Evolutionary conservation across 305 asterid genomes (phyloP).

Genomic region (Rubia peregrina): DNA sequence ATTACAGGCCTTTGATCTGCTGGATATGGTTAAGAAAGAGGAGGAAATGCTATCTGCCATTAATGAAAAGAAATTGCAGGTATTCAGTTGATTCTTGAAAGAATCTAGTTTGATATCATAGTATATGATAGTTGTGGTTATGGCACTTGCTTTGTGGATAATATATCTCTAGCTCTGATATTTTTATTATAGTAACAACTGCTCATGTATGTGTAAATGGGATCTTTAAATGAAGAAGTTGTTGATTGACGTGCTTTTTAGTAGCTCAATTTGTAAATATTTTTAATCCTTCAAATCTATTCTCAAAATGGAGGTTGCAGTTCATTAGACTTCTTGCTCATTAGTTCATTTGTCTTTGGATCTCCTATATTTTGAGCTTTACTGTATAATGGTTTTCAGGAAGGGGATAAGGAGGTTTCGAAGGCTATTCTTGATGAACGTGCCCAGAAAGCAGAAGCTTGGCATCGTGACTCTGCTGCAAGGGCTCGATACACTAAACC

Average conservation of each 20-base stretch:
- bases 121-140: background rate
- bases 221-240: background rate
- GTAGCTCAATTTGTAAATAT: too few species aligned
- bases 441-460: slow-evolving; percentile 67
- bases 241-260: background rate
- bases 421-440: slow-evolving; percentile 70
- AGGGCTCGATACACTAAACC: slow-evolving; percentile 60
- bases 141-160: background rate
- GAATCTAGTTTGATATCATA: background rate
- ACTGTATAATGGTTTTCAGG: slow-evolving; percentile 32
- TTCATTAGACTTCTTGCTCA: background rate
- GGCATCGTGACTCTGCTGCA: slow-evolving; percentile 88
- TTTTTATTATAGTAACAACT: background rate
- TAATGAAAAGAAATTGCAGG: slow-evolving; percentile 67
- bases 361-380: background rate
- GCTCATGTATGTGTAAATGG: background rate
- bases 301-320: background rate
- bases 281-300: background rate
- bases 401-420: slow-evolving; percentile 56
- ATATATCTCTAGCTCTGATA: background rate
- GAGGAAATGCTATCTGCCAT: slow-evolving; percentile 80
- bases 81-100: slow-evolving; percentile 22
- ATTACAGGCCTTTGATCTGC: slow-evolving; percentile 77
- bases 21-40: slow-evolving; percentile 91
- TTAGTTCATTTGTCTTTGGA: background rate